Conservation (phyloP, 208 protist species). For the Leishmania martiniquensis region DNA sequence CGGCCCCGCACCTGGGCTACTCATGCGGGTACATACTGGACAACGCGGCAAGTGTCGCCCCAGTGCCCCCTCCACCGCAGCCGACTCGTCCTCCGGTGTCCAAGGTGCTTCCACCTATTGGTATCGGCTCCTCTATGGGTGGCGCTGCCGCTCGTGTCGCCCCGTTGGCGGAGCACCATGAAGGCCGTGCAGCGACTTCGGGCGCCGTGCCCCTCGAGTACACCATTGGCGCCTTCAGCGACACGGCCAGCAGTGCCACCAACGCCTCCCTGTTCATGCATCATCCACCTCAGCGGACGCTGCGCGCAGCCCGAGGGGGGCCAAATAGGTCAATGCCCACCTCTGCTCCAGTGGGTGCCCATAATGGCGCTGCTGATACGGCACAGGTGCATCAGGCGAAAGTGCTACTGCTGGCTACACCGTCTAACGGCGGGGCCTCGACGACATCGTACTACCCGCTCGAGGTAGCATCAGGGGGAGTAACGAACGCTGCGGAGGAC, state of each 20-base stretch:
- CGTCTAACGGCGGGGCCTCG: constrained; percentile 2
- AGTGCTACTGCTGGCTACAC: constrained; percentile 33
- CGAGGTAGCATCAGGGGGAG: constrained; percentile 1
- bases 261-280: constrained; percentile 16
- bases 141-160: background rate
- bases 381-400: constrained; percentile 25
- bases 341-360: background rate
- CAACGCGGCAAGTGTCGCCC: background rate
- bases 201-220: background rate
- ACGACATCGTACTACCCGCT: constrained; percentile 12
- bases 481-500: background rate
- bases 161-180: background rate
- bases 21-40: background rate
- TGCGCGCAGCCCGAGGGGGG: too few relatives aligned
- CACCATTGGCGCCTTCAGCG: background rate
- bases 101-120: constrained; percentile 7
- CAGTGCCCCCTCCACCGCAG: background rate
- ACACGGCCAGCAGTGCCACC: background rate
- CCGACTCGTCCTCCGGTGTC: background rate
- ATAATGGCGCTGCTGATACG: constrained; percentile 9
- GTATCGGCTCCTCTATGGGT: background rate
- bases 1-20: background rate
- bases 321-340: too few relatives aligned
- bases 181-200: background rate
- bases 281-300: background rate